These are phyloP conservation scores for Boletales sp. DNA, from an alignment of 768 basidiomycete genomes.

Conservation along the genomic window DNA sequence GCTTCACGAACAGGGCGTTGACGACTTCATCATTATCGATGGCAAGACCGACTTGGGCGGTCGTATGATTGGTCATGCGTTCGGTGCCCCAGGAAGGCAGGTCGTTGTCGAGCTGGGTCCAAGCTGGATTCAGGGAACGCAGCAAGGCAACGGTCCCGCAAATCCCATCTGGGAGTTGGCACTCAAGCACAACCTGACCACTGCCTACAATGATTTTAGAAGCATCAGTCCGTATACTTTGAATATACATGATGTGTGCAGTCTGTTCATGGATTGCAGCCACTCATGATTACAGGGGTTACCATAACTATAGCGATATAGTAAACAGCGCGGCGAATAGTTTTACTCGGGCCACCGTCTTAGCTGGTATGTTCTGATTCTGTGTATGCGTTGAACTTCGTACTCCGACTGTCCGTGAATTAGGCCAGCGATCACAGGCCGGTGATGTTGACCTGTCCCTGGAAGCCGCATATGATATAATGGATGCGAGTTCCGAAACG, in stretches of 20 bases:
- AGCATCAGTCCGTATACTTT: constrained; percentile 37
- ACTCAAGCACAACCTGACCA: constrained; percentile 47
- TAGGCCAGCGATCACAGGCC: constrained; percentile 13
- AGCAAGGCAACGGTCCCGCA: constrained; percentile 42
- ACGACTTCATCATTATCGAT: constrained; percentile 61
- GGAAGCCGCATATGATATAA: constrained; percentile 50
- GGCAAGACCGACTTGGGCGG: constrained; percentile 61
- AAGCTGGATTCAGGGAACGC: constrained; percentile 57
- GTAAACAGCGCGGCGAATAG: constrained; percentile 39
- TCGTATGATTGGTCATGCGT: constrained; percentile 46
- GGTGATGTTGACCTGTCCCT: constrained; percentile 50
- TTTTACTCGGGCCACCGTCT: constrained; percentile 38
- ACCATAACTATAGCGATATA: constrained; percentile 41
- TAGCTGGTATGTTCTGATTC: constrained; percentile 37
- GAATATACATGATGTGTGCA: not conserved
- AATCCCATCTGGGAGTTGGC: constrained; percentile 60
- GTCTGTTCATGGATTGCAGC: constrained; percentile 30
- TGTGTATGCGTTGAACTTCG: constrained; percentile 44
- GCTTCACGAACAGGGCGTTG: constrained; percentile 48
- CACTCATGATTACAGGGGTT: constrained; percentile 50
- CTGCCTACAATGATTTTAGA: constrained; percentile 42
- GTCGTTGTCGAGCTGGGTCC: constrained; percentile 41
- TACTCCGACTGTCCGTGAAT: constrained; percentile 5
- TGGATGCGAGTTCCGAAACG: constrained; percentile 43
- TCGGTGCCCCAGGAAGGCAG: constrained; percentile 38